Base-by-base conservation (phyloP, 176 grass and related monocot species). In the Dendrocalamus sinicus region DNA sequence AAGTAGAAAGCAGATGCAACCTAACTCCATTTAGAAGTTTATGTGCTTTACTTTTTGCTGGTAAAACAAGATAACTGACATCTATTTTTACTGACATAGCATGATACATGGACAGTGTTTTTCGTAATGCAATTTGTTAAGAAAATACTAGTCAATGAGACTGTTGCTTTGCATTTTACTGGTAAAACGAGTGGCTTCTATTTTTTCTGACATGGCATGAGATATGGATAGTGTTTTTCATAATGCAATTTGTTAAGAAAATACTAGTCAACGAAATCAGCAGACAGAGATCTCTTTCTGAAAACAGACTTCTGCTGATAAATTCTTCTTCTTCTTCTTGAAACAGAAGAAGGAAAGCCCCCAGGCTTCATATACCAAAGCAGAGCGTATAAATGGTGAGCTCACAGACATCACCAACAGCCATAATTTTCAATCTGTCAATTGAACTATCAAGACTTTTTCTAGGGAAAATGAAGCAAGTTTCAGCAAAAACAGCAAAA, bases 221-320 rank as follows among this genome's bases (percentile, higher is more conserved):
- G 7, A 50, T 12, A 12, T 57, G 39, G 12, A 40, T 40, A n/a
- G 7, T 39, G 24, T 11, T 57, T 80, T 70, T 70, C 6, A 9
- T 12, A 72, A 52, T 62, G 28, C 1, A 19, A 52, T 28, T 47
- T 75, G 62, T 46, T 35, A 76, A 15, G 15, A 67, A 70, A 46
- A 61, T 39, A 35, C 13, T 41, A 24, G 7, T 5, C n/a, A 48
- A 48, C 8, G 6, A 24, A 46, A 26, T 45, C 44, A 45, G 32
- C 11, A 86, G 12, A 60, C 23, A 9, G 35, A 60, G 30, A 28
- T 58, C 39, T 39, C 58, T 13, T 26, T 67, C 37, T 67, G 47
- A 67, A 79, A 89, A 66, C 11, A 66, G 6, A 81, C 57, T 6
- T 9, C 15, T 14, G 39, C 16, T 6, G 46, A 75, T 46, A 80